A percentile compares a stretch with the other conserved stretches of the same genome.
Evolutionary conservation across 129 eudicot species (phyloP).

Genomic region (Centaurea solstitialis): DNA sequence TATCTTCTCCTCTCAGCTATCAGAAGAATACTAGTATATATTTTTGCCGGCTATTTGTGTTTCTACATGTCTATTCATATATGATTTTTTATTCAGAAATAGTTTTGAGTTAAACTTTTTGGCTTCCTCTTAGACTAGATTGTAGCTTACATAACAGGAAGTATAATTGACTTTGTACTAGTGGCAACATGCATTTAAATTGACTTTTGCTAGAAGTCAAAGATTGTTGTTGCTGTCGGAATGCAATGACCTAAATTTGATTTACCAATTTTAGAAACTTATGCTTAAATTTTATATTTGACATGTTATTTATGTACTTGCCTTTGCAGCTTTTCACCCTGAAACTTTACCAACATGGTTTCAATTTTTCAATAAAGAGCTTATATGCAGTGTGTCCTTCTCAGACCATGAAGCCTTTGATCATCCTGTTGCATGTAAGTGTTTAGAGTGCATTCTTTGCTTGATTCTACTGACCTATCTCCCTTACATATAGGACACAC

Average conservation of each 20-base stretch:
- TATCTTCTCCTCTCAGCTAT: background rate
- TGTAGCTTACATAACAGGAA: background rate
- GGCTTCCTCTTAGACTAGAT: slow-evolving; percentile 3
- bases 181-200: slow-evolving; percentile 4
- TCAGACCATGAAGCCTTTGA: slow-evolving; percentile 98
- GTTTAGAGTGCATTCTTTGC: background rate
- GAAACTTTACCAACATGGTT: slow-evolving; percentile 85
- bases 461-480: background rate
- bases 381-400: slow-evolving; percentile 72
- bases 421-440: slow-evolving; percentile 96
- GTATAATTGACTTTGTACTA: background rate
- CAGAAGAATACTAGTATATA: too few relatives aligned
- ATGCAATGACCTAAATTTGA: slow-evolving; percentile 10
- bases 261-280: slow-evolving; percentile 1
- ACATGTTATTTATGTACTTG: background rate
- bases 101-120: background rate
- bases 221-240: slow-evolving; percentile 8
- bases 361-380: slow-evolving; percentile 76
- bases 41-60: background rate
- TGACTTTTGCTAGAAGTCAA: slow-evolving; percentile 6
- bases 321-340: slow-evolving; percentile 62
- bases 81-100: background rate
- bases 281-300: background rate
- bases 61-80: background rate
- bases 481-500: background rate